Evolutionary conservation across 441 rosid species (phyloP).

Genomic region (Syzygium malaccense): DNA sequence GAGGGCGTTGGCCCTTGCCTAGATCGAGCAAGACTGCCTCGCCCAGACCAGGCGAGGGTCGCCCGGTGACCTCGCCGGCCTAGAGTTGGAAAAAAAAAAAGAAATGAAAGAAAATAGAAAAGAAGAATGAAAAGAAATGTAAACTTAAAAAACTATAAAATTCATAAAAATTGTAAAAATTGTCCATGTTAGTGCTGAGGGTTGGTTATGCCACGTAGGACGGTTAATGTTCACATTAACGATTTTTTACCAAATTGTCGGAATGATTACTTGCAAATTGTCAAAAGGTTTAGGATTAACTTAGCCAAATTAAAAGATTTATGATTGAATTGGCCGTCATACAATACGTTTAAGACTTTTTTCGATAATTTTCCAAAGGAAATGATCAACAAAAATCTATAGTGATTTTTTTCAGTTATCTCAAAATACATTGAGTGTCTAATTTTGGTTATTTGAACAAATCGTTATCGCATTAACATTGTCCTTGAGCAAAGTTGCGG

Average conservation of each 20-base stretch:
- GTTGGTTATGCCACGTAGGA: fast-evolving
- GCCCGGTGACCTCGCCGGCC: fast-evolving
- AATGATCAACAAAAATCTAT: no score
- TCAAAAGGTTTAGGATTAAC: not conserved
- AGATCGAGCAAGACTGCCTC: not conserved
- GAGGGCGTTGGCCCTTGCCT: not conserved
- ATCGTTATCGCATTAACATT: no score
- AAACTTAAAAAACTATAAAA: fast-evolving
- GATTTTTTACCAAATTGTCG: not conserved
- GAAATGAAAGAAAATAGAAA: no score
- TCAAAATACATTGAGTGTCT: no score
- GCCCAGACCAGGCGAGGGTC: not conserved
- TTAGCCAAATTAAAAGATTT: no score
- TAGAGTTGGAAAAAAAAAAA: not conserved
- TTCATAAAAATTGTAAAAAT: not conserved
- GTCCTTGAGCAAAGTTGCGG: no score
- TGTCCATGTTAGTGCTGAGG: fast-evolving
- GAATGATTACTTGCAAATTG: fast-evolving
- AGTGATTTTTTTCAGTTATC: no score
- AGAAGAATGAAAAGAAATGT: no score
- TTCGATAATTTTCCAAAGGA: not conserved
- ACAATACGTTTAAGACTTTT: no score
- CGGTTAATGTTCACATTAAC: fast-evolving
- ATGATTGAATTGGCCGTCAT: no score
- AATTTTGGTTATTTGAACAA: no score